These are phyloP conservation scores for Massospora cicadina DNA, from an alignment of 371 early-diverging fungal species.

Conservation along the genomic window DNA sequence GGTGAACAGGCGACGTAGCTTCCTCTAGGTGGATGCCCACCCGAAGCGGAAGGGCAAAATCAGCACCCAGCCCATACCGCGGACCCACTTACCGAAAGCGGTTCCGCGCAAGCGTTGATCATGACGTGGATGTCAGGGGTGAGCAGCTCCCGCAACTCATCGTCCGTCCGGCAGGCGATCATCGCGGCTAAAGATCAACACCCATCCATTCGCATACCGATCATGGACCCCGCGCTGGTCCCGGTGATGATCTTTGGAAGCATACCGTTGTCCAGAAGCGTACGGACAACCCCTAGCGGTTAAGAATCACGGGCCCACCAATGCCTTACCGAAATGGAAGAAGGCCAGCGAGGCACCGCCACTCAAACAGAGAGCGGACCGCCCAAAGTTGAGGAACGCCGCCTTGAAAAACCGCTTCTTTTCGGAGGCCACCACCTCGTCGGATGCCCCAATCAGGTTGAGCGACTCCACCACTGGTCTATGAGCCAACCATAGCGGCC, in stretches of 20 bases:
- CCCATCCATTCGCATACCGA: conserved; percentile 22
- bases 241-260: conserved; percentile 77
- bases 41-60: too few species aligned
- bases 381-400: conserved; percentile 59
- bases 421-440: conserved; percentile 25
- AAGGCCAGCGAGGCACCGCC: conserved; percentile 82
- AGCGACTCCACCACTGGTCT: conserved; percentile 35
- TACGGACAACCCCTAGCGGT: conserved; percentile 21
- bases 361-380: conserved; percentile 70
- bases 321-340: conserved; percentile 31
- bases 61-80: too few species aligned
- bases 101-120: conserved; percentile 40
- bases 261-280: conserved; percentile 48
- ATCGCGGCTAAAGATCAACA: conserved; percentile 41
- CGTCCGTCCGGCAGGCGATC: conserved; percentile 59
- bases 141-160: conserved; percentile 45
- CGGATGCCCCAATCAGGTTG: conserved; percentile 31
- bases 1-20: too few species aligned
- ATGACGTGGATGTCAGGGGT: conserved; percentile 33
- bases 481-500: too few species aligned
- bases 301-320: too few species aligned
- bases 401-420: conserved; percentile 54
- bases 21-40: too few species aligned
- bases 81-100: conserved; percentile 15
- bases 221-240: conserved; percentile 59